Evolutionary conservation across 2,329 filamentous ascomycete species (phyloP).

Genomic region (Xylaria sp.): DNA sequence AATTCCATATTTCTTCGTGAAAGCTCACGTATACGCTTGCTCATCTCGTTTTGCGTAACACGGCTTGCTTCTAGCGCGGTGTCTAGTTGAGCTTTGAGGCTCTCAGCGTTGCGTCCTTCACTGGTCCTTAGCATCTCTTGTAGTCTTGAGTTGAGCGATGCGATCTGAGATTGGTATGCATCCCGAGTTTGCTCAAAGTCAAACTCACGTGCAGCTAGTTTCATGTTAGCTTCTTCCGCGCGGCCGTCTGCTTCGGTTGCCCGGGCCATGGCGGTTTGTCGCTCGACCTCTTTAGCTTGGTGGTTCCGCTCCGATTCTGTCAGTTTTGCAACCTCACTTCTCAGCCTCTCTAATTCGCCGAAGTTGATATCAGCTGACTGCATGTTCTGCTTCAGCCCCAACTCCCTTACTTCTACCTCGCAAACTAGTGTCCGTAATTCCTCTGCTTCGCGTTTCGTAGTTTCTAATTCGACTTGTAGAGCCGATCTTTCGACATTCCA

Average conservation of each 20-base stretch:
- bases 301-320: slow-evolving; percentile 70
- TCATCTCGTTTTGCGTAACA: slow-evolving; percentile 64
- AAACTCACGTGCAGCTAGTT: slow-evolving; percentile 63
- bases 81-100: slow-evolving; percentile 56
- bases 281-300: slow-evolving; percentile 71
- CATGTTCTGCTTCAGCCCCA: slow-evolving; percentile 71
- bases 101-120: slow-evolving; percentile 45
- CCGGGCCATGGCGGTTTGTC: slow-evolving; percentile 66
- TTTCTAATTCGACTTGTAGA: slow-evolving; percentile 68
- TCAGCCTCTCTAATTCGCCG: slow-evolving; percentile 69
- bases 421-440: slow-evolving; percentile 74
- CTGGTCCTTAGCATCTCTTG: slow-evolving; percentile 52
- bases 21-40: slow-evolving; percentile 62
- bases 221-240: slow-evolving; percentile 68
- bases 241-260: slow-evolving; percentile 69
- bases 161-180: slow-evolving; percentile 62
- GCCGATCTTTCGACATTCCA: slow-evolving; percentile 68
- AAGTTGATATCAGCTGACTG: slow-evolving; percentile 71
- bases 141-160: slow-evolving; percentile 59
- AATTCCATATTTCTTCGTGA: slow-evolving; percentile 64
- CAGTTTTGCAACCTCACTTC: slow-evolving; percentile 68
- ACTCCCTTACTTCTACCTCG: slow-evolving; percentile 74
- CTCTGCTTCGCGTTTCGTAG: slow-evolving; percentile 68
- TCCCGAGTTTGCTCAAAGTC: slow-evolving; percentile 58
- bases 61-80: slow-evolving; percentile 62